These are phyloP conservation scores for Extremus antarcticus DNA, from an alignment of 495 filamentous ascomycete genomes.

Conservation along the genomic window DNA sequence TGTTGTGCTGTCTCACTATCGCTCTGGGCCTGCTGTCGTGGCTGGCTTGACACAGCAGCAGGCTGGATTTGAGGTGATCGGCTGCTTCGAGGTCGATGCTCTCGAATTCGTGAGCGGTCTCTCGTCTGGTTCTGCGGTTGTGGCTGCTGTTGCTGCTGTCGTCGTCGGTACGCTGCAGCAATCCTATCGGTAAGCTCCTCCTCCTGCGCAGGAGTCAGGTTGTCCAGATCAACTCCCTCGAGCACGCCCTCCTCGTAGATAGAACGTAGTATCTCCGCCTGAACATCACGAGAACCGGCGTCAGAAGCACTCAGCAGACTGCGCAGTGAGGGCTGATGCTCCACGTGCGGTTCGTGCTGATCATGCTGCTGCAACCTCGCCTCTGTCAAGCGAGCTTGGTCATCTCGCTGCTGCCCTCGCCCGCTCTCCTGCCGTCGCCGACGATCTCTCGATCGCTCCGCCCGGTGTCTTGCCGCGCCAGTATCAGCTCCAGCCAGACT, in stretches of 20 bases:
- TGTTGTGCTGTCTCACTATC: conserved; percentile 24
- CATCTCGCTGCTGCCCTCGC: conserved; percentile 10
- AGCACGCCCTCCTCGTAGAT: conserved; percentile 81
- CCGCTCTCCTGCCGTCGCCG: conserved; percentile 35
- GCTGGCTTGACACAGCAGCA: neutral
- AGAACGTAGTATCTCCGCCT: conserved; percentile 79
- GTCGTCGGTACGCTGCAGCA: conserved; percentile 69
- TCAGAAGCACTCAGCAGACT: conserved; percentile 71
- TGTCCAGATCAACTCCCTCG: conserved; percentile 74
- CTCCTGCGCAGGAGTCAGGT: conserved; percentile 61
- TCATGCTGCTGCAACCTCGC: conserved; percentile 6
- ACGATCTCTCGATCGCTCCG: conserved; percentile 23
- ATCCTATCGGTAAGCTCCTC: conserved; percentile 82
- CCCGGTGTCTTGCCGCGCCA: conserved; percentile 27
- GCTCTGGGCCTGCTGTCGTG: conserved; percentile 19
- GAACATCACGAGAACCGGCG: conserved; percentile 59
- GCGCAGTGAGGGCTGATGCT: conserved; percentile 76
- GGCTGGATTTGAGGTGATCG: neutral
- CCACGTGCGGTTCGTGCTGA: conserved; percentile 44
- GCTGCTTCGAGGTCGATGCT: neutral
- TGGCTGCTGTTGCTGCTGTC: conserved; percentile 24
- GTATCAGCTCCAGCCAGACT: conserved; percentile 57
- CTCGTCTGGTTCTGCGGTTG: conserved; percentile 19
- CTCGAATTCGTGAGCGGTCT: conserved; percentile 16
- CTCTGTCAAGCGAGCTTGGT: conserved; percentile 5